These are phyloP conservation scores for Endotrypanum monterogeii DNA, from an alignment of 208 protist species.

Conservation along the genomic window DNA sequence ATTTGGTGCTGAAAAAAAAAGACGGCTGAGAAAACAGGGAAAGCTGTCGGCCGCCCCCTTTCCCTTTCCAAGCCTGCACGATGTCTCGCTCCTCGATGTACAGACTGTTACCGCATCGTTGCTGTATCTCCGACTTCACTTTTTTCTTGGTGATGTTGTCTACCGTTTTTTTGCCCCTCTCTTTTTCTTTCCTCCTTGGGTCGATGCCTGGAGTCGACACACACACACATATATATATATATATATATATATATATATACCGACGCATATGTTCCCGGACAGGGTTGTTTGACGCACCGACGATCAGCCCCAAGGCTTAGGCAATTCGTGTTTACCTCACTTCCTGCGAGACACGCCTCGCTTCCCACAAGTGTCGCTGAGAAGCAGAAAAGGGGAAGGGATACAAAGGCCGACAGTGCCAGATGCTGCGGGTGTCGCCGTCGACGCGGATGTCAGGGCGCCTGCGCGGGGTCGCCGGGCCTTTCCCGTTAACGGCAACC, in stretches of 20 bases:
- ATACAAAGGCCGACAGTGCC: not conserved
- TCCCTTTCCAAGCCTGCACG: too few species aligned
- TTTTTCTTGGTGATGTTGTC: too few species aligned
- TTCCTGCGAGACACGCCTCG: not conserved
- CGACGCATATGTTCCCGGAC: not conserved
- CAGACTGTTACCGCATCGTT: too few species aligned
- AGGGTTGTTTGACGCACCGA: not conserved
- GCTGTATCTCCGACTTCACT: too few species aligned
- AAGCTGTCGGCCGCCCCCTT: too few species aligned
- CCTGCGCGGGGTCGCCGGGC: not conserved
- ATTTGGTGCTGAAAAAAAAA: too few species aligned
- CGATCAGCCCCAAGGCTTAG: not conserved
- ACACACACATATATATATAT: not conserved
- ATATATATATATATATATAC: not conserved
- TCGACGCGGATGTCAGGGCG: not conserved
- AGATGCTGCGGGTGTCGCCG: constrained; percentile 1
- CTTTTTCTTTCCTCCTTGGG: not conserved
- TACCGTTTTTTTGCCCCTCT: not conserved
- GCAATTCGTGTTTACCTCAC: not conserved
- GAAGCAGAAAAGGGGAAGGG: too few species aligned
- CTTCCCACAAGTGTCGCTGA: not conserved
- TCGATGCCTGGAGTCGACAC: too few species aligned
- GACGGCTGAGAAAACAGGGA: too few species aligned
- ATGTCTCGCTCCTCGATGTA: too few species aligned
- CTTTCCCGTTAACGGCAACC: not conserved